These are phyloP conservation scores for Cyberlindnera suaveolens DNA, from an alignment of 805 yeast species.

Conservation along the genomic window DNA sequence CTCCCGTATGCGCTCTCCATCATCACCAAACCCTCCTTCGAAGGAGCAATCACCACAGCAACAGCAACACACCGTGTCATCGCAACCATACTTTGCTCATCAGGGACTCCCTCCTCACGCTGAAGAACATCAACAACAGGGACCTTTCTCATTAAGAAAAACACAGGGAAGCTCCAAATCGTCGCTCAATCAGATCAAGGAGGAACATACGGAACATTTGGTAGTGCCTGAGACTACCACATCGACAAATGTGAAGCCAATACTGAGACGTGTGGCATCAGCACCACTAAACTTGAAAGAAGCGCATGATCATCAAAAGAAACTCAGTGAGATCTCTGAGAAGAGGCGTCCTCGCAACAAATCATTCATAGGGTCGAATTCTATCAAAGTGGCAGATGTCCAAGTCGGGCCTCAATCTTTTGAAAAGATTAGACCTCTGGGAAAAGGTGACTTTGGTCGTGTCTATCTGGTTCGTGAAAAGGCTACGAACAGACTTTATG, in stretches of 20 bases:
- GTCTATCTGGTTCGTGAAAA: constrained; percentile 89
- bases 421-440: constrained; percentile 83
- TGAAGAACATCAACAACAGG: constrained; percentile 8
- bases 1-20: constrained; percentile 29
- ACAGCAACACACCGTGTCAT: constrained; percentile 16
- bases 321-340: constrained; percentile 15
- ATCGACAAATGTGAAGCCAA: constrained; percentile 18
- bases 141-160: constrained; percentile 23
- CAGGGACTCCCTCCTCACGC: constrained; percentile 56
- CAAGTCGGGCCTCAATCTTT: constrained; percentile 85
- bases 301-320: constrained; percentile 18
- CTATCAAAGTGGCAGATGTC: constrained; percentile 67
- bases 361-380: constrained; percentile 53
- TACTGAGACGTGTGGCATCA: constrained; percentile 72
- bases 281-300: constrained; percentile 61
- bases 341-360: constrained; percentile 35
- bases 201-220: constrained; percentile 19
- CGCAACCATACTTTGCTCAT: constrained; percentile 48
- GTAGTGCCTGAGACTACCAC: background rate
- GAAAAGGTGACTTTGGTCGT: constrained; percentile 97
- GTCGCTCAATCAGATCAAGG: constrained; percentile 29
- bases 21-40: constrained; percentile 25
- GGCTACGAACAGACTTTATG: constrained; percentile 66
- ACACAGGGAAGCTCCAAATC: constrained; percentile 12
- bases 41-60: background rate